These are phyloP conservation scores for Betula pendula DNA, from an alignment of 306 rosid genomes.

Conservation along the genomic window DNA sequence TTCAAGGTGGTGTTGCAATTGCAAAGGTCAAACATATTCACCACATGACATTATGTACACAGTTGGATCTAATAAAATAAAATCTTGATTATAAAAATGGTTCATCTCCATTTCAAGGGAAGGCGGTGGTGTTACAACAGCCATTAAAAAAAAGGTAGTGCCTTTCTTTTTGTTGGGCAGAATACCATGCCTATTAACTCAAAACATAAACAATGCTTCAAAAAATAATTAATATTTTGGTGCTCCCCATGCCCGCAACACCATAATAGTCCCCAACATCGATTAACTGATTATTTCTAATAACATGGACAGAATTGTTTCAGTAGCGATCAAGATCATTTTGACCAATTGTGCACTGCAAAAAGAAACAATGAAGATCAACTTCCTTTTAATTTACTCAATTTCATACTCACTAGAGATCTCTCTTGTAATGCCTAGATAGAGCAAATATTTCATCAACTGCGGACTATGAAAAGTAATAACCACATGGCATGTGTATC, in stretches of 20 bases:
- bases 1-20: too few species aligned
- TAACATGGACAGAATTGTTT: constrained; percentile 22
- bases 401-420: constrained; percentile 33
- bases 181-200: not conserved
- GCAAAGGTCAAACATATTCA: too few species aligned
- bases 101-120: too few species aligned
- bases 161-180: not conserved
- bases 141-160: not conserved
- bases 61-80: too few species aligned
- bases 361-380: constrained; percentile 39
- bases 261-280: constrained; percentile 13
- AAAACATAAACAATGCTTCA: not conserved
- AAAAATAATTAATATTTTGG: not conserved
- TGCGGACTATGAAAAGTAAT: constrained; percentile 30
- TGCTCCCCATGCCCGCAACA: constrained; percentile 4
- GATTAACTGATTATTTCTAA: constrained; percentile 49
- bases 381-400: constrained; percentile 38
- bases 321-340: constrained; percentile 26
- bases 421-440: constrained; percentile 19
- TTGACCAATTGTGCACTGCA: constrained; percentile 43
- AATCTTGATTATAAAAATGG: too few species aligned
- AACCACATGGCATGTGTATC: constrained; percentile 39
- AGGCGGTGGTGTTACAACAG: not conserved
- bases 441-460: constrained; percentile 20
- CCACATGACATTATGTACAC: too few species aligned